Evolutionary conservation across 2,329 filamentous ascomycete genomes (phyloP).

Genomic region (Bertia moriformis): DNA sequence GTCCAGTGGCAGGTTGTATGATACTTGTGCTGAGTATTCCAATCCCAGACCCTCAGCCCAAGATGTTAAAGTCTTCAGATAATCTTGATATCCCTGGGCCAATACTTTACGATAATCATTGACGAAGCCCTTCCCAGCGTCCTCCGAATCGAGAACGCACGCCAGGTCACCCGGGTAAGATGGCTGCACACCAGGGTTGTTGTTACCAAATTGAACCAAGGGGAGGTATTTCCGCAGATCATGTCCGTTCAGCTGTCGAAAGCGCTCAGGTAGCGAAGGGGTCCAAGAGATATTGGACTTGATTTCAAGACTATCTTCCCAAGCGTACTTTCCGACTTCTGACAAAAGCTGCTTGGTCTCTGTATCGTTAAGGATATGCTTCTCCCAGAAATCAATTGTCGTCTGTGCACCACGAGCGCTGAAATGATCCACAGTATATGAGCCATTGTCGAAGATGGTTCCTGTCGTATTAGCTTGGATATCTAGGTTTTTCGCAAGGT

Average conservation of each 20-base stretch:
- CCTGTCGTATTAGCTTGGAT: no score
- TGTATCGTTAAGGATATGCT: constrained; percentile 15
- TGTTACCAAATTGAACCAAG: no score
- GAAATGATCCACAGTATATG: constrained; percentile 16
- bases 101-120: constrained; percentile 9
- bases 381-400: constrained; percentile 19
- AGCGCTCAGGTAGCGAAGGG: constrained; percentile 10
- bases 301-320: constrained; percentile 20
- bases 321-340: constrained; percentile 17
- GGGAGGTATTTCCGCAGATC: no score
- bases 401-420: constrained; percentile 17
- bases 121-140: constrained; percentile 8
- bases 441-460: constrained; percentile 11
- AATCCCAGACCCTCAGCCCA: constrained; percentile 18
- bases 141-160: constrained; percentile 6
- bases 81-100: no score
- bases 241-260: no score
- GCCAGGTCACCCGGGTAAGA: no score
- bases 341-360: constrained; percentile 12
- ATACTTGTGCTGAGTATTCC: constrained; percentile 20
- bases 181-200: no score
- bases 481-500: no score
- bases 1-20: constrained; percentile 25
- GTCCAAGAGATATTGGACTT: constrained; percentile 19
- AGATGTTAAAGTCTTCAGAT: constrained; percentile 12